phyloP scores from a whole-genome alignment of 306 rosid species.

The Quercus aquifolioides region DNA sequence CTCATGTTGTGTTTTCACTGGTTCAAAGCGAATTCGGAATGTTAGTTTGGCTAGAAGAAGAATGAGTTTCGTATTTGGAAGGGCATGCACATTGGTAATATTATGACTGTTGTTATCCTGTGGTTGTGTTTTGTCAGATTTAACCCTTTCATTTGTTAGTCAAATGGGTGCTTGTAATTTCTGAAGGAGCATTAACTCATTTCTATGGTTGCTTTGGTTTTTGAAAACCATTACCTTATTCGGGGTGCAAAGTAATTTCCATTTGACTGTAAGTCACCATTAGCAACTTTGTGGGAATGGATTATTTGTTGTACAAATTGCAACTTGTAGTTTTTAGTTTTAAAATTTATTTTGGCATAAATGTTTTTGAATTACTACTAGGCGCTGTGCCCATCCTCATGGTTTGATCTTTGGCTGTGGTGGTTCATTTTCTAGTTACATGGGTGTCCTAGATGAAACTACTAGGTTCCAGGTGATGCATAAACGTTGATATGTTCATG shows the following conservation, averaged over 20 bases:
- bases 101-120: not conserved
- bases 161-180: not conserved
- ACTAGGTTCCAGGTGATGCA: no score
- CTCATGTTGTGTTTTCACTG: conserved; percentile 4
- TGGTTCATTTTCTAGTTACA: not conserved
- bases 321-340: not conserved
- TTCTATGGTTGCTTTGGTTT: not conserved
- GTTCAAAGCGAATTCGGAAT: not conserved
- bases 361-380: not conserved
- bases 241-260: not conserved
- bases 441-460: no score
- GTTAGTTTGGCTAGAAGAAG: not conserved
- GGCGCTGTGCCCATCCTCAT: not conserved
- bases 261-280: not conserved
- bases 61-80: not conserved
- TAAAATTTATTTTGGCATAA: not conserved
- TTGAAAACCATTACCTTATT: not conserved
- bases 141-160: not conserved
- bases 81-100: not conserved
- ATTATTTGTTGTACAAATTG: not conserved
- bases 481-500: no score
- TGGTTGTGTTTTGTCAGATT: not conserved
- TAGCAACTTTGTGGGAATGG: not conserved
- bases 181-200: not conserved
- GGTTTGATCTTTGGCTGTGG: not conserved